Evolutionary conservation across 768 basidiomycete genomes (phyloP).

Genomic region (Psilocybe cubensis): DNA sequence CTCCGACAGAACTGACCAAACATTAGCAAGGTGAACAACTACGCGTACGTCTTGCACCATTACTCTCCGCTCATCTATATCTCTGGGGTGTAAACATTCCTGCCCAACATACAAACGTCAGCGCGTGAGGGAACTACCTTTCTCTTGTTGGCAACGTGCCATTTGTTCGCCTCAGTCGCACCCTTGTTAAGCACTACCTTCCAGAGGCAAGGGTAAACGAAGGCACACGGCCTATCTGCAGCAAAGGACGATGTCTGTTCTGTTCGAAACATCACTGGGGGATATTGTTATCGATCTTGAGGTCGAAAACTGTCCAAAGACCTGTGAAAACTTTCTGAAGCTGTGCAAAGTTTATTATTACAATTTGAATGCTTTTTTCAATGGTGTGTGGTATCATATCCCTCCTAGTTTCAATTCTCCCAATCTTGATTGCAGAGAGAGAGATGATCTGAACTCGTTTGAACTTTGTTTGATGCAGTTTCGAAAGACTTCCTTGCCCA

Average conservation of each 20-base stretch:
- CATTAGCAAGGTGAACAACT: too few relatives aligned
- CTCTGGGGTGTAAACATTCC: too few relatives aligned
- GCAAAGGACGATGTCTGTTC: slow-evolving; percentile 76
- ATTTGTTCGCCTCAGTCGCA: background rate
- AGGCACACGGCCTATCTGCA: background rate
- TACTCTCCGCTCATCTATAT: too few relatives aligned
- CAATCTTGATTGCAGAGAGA: background rate
- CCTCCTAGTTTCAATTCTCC: background rate
- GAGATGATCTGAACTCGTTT: background rate
- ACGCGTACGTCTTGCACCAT: too few relatives aligned
- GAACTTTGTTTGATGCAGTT: slow-evolving; percentile 49
- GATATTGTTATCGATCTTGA: slow-evolving; percentile 97
- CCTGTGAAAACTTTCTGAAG: slow-evolving; percentile 96
- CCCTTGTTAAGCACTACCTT: background rate
- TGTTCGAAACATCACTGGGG: slow-evolving; percentile 96
- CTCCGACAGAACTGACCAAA: too few relatives aligned
- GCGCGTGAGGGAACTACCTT: too few relatives aligned
- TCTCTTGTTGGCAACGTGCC: background rate
- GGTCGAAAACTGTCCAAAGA: slow-evolving; percentile 86
- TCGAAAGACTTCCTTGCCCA: slow-evolving; percentile 98
- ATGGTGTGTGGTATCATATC: slow-evolving; percentile 60
- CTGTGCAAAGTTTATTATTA: slow-evolving; percentile 98
- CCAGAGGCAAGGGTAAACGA: background rate
- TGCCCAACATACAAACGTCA: too few relatives aligned
- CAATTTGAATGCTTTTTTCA: slow-evolving; percentile 97